Conservation (phyloP, 331 rosid species). For the Malus hybrid region DNA sequence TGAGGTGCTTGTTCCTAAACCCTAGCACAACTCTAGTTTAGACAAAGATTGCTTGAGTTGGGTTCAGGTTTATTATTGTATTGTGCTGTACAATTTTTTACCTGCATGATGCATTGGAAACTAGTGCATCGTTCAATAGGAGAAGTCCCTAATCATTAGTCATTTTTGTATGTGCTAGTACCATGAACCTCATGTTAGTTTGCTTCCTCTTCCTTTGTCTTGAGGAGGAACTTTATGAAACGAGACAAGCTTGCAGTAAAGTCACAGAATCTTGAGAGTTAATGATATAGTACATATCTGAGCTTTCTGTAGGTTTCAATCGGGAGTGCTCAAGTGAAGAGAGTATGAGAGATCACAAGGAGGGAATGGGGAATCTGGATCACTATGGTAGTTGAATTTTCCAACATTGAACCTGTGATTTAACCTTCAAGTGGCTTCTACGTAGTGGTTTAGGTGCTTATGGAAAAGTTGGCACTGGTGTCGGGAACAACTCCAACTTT, state of each 20-base stretch:
- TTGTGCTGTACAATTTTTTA: neutral
- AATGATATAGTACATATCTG: neutral
- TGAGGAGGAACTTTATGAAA: neutral
- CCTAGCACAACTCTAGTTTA: conserved; percentile 9
- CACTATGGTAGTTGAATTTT: too few relatives aligned
- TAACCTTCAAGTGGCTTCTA: neutral
- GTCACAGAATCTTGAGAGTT: neutral
- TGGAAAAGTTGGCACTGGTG: neutral
- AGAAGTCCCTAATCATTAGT: neutral
- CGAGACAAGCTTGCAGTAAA: neutral
- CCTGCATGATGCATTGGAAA: neutral
- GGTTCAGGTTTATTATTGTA: neutral
- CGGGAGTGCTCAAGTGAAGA: neutral
- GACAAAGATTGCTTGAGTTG: conserved; percentile 8
- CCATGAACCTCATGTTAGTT: neutral
- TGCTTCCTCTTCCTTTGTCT: neutral
- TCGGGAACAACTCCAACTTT: neutral
- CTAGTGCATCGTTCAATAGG: neutral
- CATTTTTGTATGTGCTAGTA: neutral
- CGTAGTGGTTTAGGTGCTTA: neutral
- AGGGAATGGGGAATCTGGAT: too few relatives aligned
- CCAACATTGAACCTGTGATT: neutral
- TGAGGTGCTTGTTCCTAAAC: conserved; percentile 12
- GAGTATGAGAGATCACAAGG: neutral
- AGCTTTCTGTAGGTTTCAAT: neutral